Evolutionary conservation across 1,139 yeast species (phyloP).

Genomic region (Insectozyma bohioensis): DNA sequence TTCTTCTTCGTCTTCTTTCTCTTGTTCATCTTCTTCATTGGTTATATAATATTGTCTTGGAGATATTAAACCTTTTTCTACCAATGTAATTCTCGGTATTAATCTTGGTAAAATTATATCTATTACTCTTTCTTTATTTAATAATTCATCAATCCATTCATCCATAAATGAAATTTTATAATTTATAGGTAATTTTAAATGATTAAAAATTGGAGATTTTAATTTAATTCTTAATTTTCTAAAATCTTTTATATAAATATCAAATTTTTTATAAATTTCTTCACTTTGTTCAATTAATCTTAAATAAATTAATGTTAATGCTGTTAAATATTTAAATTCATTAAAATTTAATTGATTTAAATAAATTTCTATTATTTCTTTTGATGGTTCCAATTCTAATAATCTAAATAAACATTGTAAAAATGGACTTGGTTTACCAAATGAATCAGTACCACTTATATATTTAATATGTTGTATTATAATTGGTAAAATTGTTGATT

Average conservation of each 20-base stretch:
- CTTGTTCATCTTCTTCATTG: constrained; percentile 15
- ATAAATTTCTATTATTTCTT: constrained; percentile 52
- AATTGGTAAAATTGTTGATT: constrained; percentile 43
- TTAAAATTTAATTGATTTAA: constrained; percentile 42
- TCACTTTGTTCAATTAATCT: constrained; percentile 49
- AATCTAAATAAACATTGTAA: constrained; percentile 63
- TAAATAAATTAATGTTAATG: constrained; percentile 57
- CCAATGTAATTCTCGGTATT: constrained; percentile 34
- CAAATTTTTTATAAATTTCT: constrained; percentile 50
- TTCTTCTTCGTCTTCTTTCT: constrained; percentile 15
- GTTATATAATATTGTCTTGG: constrained; percentile 37
- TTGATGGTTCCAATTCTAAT: constrained; percentile 60
- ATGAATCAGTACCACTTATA: constrained; percentile 51
- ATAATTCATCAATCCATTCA: constrained; percentile 55
- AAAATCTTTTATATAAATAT: constrained; percentile 53
- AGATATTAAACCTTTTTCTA: constrained; percentile 37
- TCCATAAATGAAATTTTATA: constrained; percentile 52
- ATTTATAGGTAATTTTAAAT: constrained; percentile 22
- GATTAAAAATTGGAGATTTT: constrained; percentile 28
- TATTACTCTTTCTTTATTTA: constrained; percentile 50
- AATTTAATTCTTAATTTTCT: constrained; percentile 43
- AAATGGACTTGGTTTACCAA: constrained; percentile 58
- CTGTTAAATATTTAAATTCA: constrained; percentile 68
- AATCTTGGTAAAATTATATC: constrained; percentile 65
- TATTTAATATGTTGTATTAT: constrained; percentile 38